A percentile compares a stretch with the other conserved stretches of the same genome.
Conservation (phyloP, 2,329 filamentous ascomycete species). For the Didymosphaeria variabile region DNA sequence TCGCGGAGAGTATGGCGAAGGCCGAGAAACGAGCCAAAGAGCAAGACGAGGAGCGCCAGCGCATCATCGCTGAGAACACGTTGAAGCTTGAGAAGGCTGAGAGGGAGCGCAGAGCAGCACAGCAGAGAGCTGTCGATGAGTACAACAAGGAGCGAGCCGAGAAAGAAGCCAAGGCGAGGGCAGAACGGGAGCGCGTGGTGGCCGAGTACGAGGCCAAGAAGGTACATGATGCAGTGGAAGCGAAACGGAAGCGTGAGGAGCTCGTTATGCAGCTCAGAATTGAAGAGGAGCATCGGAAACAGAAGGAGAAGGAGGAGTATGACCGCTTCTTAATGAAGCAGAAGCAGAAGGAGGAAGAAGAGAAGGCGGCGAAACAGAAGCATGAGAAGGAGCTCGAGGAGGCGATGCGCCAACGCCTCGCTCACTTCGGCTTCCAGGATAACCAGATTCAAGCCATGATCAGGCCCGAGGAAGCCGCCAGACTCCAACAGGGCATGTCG, state of each 20-base stretch:
- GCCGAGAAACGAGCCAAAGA: conserved; percentile 40
- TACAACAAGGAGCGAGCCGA: conserved; percentile 46
- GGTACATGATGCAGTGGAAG: conserved; percentile 47
- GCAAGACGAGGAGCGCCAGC: conserved; percentile 37
- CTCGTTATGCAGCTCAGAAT: conserved; percentile 51
- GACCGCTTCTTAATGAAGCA: conserved; percentile 53
- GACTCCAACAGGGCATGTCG: conserved; percentile 47
- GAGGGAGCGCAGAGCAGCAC: conserved; percentile 40
- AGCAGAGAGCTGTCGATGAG: conserved; percentile 44
- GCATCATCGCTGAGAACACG: conserved; percentile 39
- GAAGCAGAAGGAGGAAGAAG: conserved; percentile 53
- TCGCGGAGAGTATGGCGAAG: conserved; percentile 43
- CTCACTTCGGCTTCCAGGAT: conserved; percentile 56
- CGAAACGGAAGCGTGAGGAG: conserved; percentile 47
- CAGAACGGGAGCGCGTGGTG: conserved; percentile 44
- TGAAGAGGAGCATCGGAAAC: conserved; percentile 52
- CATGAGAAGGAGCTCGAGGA: conserved; percentile 55
- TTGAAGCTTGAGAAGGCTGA: conserved; percentile 37
- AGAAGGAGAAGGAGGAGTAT: conserved; percentile 54
- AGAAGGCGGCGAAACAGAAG: conserved; percentile 51
- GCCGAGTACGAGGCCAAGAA: conserved; percentile 50
- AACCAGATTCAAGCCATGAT: conserved; percentile 59
- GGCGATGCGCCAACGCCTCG: conserved; percentile 56
- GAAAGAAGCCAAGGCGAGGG: conserved; percentile 42
- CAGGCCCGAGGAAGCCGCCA: conserved; percentile 55